These are phyloP conservation scores for Epichloe scottii DNA, from an alignment of 2,329 filamentous ascomycete species.

Conservation along the genomic window DNA sequence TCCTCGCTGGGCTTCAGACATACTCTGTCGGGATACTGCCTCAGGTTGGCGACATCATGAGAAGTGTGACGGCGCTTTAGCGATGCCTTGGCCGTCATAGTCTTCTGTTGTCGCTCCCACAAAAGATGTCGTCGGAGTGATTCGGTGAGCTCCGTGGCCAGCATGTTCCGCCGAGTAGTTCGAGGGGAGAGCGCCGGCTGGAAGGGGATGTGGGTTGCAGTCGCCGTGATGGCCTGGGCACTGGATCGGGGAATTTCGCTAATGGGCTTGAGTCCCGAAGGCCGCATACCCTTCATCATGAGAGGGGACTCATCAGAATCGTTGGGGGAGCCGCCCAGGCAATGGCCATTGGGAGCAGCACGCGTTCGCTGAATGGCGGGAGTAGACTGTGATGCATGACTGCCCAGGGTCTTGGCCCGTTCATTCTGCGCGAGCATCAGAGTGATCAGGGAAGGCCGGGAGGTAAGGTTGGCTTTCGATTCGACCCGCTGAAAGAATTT, in stretches of 20 bases:
- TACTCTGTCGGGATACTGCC: constrained; percentile 60
- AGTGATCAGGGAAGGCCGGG: constrained; percentile 78
- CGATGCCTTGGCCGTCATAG: constrained; percentile 74
- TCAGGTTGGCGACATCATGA: constrained; percentile 79
- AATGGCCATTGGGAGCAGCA: constrained; percentile 31
- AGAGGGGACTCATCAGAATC: constrained; percentile 50
- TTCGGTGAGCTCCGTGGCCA: constrained; percentile 86
- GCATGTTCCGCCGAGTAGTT: constrained; percentile 89
- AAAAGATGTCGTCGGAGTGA: constrained; percentile 83
- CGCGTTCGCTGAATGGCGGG: constrained; percentile 55
- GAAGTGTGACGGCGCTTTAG: constrained; percentile 84
- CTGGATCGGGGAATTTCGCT: constrained; percentile 52
- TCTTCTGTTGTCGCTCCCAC: constrained; percentile 93
- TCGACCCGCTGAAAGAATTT: constrained; percentile 84
- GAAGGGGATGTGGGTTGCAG: constrained; percentile 49
- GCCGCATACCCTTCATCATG: constrained; percentile 49
- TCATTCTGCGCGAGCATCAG: constrained; percentile 73
- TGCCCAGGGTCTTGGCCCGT: constrained; percentile 56
- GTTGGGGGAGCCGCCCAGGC: constrained; percentile 37
- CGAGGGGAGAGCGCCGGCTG: constrained; percentile 76
- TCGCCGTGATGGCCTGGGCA: constrained; percentile 68
- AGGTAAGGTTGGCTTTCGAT: constrained; percentile 72
- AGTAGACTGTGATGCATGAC: constrained; percentile 53
- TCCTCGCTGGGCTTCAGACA: constrained; percentile 48
- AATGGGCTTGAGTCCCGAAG: constrained; percentile 38